Evolutionary conservation across 371 early-diverging fungal species (phyloP).

Genomic region (Circinella umbellata): DNA sequence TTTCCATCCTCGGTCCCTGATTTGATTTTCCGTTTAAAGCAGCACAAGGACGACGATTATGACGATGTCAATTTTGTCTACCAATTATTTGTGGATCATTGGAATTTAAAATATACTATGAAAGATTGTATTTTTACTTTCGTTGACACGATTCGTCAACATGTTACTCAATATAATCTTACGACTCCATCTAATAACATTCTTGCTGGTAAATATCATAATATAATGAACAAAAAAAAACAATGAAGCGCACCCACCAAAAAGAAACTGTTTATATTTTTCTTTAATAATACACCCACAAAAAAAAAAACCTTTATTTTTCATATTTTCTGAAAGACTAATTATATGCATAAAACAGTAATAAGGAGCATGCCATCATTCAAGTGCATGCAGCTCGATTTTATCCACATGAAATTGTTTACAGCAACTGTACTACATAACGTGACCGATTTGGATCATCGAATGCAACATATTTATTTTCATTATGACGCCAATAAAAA

Average conservation of each 20-base stretch:
- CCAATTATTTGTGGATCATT: slow-evolving; percentile 7
- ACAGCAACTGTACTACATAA: slow-evolving; percentile 12
- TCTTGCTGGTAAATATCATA: background rate
- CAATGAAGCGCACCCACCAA: too few relatives aligned
- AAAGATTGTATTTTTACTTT: background rate
- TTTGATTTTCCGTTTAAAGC: slow-evolving; percentile 3
- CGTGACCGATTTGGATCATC: background rate
- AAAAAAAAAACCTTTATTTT: too few relatives aligned
- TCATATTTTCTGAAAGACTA: background rate
- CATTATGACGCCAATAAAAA: background rate
- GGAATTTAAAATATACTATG: background rate
- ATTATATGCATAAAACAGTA: slow-evolving; percentile 7
- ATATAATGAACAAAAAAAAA: background rate
- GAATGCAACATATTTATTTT: background rate
- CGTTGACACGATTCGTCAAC: background rate
- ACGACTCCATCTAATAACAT: background rate
- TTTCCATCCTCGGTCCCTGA: slow-evolving; percentile 13
- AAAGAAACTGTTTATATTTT: too few relatives aligned
- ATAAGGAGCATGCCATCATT: slow-evolving; percentile 12
- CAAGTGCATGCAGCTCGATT: slow-evolving; percentile 14
- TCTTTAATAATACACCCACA: too few relatives aligned
- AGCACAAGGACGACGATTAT: background rate
- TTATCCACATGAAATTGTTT: slow-evolving; percentile 15
- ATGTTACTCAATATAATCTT: background rate
- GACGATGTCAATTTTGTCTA: background rate